These are phyloP conservation scores for Dianthus caryophyllus DNA, from an alignment of 148 eudicot genomes.

Conservation along the genomic window DNA sequence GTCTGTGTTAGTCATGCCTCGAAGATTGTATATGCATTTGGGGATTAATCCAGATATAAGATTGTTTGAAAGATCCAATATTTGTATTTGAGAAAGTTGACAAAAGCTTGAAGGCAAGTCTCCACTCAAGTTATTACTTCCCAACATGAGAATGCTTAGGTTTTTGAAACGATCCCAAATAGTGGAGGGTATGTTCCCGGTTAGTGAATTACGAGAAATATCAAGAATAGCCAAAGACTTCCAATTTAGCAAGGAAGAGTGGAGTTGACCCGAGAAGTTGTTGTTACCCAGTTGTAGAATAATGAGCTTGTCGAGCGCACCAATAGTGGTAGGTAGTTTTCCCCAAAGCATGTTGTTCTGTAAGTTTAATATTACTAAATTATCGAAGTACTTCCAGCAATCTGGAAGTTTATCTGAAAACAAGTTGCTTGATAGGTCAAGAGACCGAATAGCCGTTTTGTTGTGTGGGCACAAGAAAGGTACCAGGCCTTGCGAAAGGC, in stretches of 20 bases:
- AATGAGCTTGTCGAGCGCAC: neutral
- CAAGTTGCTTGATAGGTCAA: conserved; percentile 20
- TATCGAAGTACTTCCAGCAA: neutral
- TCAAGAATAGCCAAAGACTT: conserved; percentile 1
- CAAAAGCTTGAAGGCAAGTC: conserved; percentile 14
- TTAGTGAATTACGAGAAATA: conserved; percentile 7
- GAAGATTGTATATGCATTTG: neutral
- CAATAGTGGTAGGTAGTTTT: conserved; percentile 2
- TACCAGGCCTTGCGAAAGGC: neutral
- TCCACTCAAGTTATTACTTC: conserved; percentile 3
- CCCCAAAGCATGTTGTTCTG: neutral
- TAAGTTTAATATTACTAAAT: neutral
- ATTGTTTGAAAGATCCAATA: too few relatives aligned
- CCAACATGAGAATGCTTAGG: neutral
- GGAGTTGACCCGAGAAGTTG: neutral
- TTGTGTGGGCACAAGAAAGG: conserved; percentile 15
- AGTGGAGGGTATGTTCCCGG: neutral
- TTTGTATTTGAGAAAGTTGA: too few relatives aligned
- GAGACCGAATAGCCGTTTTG: neutral
- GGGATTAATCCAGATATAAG: conserved; percentile 14
- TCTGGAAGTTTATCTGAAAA: conserved; percentile 21
- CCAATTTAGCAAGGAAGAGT: neutral
- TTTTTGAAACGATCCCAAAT: neutral
- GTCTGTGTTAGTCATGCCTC: neutral
- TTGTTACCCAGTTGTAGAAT: conserved; percentile 12